These are phyloP conservation scores for Phaeotremella fagi DNA, from an alignment of 768 basidiomycete genomes.

Conservation along the genomic window DNA sequence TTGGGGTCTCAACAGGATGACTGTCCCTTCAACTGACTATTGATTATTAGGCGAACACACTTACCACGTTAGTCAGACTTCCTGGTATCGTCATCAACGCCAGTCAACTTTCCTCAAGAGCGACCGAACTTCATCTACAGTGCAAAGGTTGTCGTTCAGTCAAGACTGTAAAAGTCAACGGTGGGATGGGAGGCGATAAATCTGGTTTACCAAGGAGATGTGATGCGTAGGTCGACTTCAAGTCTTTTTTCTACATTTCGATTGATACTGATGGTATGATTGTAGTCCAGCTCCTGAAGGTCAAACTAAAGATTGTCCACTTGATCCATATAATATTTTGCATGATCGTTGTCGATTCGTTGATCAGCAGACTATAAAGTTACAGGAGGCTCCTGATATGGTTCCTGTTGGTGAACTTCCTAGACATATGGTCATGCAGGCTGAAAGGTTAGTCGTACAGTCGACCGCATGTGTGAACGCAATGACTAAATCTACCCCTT, in stretches of 20 bases:
- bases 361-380: slow-evolving; percentile 91
- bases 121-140: slow-evolving; percentile 84
- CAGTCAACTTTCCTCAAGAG: slow-evolving; percentile 84
- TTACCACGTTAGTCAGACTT: slow-evolving; percentile 92
- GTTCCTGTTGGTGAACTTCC: slow-evolving; percentile 98
- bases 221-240: slow-evolving; percentile 56
- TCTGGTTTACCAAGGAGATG: slow-evolving; percentile 81
- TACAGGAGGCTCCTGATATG: slow-evolving; percentile 99
- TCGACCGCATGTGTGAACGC: too few relatives aligned
- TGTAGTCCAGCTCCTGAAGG: slow-evolving; percentile 60
- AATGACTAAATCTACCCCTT: too few relatives aligned
- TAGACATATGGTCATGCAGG: slow-evolving; percentile 85
- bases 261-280: not conserved
- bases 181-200: slow-evolving; percentile 79
- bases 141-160: slow-evolving; percentile 83
- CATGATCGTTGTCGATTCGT: slow-evolving; percentile 92
- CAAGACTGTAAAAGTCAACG: slow-evolving; percentile 74
- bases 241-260: too few relatives aligned
- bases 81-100: slow-evolving; percentile 98
- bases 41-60: slow-evolving; percentile 61
- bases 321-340: slow-evolving; percentile 92
- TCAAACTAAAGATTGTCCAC: slow-evolving; percentile 88
- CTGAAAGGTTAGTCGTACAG: slow-evolving; percentile 59
- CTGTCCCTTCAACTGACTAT: not conserved
- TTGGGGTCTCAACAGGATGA: not conserved